These are phyloP conservation scores for Diaporthe capsici DNA, from an alignment of 2,329 filamentous ascomycete genomes.

Conservation along the genomic window DNA sequence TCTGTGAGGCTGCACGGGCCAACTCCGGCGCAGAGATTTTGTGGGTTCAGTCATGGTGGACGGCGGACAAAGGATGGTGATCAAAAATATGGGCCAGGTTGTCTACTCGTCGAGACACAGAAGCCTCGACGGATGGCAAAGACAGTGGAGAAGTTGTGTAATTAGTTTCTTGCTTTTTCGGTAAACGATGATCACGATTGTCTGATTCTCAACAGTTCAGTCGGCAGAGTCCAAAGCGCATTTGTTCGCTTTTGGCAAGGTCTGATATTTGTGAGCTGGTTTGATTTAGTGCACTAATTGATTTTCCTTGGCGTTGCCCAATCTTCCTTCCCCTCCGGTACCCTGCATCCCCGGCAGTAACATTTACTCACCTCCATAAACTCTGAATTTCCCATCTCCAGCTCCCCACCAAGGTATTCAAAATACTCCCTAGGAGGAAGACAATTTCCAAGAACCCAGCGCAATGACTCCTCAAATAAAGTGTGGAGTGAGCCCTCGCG, in stretches of 20 bases:
- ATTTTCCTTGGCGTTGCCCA: neutral
- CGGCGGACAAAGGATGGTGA: no score
- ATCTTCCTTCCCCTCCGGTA: neutral
- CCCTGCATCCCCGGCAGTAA: conserved; percentile 23
- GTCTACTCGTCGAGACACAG: neutral
- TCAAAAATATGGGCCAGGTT: neutral
- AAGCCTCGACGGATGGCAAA: neutral
- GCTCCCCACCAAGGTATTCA: neutral
- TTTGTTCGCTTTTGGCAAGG: neutral
- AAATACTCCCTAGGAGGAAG: neutral
- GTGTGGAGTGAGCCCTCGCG: neutral
- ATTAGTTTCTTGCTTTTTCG: neutral
- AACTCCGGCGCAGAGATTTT: neutral
- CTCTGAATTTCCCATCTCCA: conserved; percentile 1
- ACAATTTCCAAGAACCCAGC: neutral
- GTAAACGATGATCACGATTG: neutral
- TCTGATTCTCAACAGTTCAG: neutral
- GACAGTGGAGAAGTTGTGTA: neutral
- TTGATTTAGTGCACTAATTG: neutral
- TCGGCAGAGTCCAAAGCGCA: neutral
- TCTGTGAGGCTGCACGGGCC: neutral
- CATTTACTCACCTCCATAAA: conserved; percentile 11
- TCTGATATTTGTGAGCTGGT: neutral
- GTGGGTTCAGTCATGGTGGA: neutral
- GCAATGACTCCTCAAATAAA: conserved; percentile 5